Base-by-base conservation (phyloP, 2,329 filamentous ascomycete genomes). In the Pseudogymnoascus sp. region DNA sequence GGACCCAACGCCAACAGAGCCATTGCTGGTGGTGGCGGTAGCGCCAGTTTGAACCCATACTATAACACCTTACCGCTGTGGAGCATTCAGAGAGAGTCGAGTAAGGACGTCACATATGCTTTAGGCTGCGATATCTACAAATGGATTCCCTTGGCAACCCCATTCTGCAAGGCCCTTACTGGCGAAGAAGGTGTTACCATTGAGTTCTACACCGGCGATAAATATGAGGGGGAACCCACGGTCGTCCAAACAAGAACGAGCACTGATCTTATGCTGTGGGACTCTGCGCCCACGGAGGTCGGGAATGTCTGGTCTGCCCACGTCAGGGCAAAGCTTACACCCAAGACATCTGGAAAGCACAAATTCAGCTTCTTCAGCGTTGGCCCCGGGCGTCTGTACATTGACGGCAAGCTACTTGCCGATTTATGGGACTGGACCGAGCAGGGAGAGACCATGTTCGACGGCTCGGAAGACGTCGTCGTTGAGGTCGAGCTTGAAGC, bases 401-500 rank as follows among this genome's bases (percentile, higher is more conserved):
- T 88, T 56, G 74, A 88, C 60, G 83, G 80, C 4, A 74, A 80
- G 64, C 67, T 85, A 12, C 77, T 80, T 15, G 78, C 86, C 41
- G 82, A 88, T 64, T 77, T 86, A 2, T 87, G 84, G 84, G 75
- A 88, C 64, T 88, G 84, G 84, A 84, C 79, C 0, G 82, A 86
- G 63, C 80, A 85, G 64, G 83, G 84, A 19, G 84, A 87, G 69
- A 83, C 84, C 26, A 87, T 88, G 84, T 88, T 87, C 65, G 84
- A 85, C 37, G 83, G 83, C 12, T 87, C 83, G 0, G 73, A 83
- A 59, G 85, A 88, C 66, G 81, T 84, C 59, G 75, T 86, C 26
- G 80, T 84, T 58, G 78, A 83, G 0, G 75, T 84, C 7, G 74
- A 80, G 15, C 81, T 87, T 71, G 75, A 81, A 66, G 83, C 79